phyloP scores from a whole-genome alignment of 352 stramenopile genomes.

The Globisporangium mamillatum region DNA sequence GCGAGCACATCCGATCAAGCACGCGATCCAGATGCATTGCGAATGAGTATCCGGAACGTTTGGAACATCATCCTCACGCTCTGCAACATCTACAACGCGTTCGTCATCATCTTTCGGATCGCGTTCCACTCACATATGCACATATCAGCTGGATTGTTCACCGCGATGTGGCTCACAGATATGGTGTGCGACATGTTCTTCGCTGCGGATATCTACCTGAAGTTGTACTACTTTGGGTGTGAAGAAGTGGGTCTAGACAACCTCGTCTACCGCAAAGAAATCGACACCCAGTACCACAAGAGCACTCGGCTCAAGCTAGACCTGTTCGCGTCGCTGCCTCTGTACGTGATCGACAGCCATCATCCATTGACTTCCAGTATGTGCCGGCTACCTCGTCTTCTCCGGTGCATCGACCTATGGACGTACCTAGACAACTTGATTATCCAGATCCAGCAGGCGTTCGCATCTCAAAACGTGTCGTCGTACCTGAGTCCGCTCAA shows the following conservation, averaged over 20 bases:
- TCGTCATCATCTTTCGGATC: constrained; percentile 67
- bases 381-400: constrained; percentile 51
- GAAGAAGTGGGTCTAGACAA: constrained; percentile 44
- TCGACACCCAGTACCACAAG: constrained; percentile 36
- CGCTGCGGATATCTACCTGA: constrained; percentile 58
- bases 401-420: constrained; percentile 54
- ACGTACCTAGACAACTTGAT: constrained; percentile 61
- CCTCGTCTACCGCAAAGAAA: constrained; percentile 32
- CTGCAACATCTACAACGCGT: constrained; percentile 69
- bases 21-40: constrained; percentile 18
- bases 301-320: constrained; percentile 47
- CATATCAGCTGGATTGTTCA: constrained; percentile 22
- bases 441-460: constrained; percentile 63
- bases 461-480: constrained; percentile 64
- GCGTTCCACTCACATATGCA: constrained; percentile 57
- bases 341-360: constrained; percentile 42
- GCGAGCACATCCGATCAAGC: neutral
- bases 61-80: constrained; percentile 55
- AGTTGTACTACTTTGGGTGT: constrained; percentile 61
- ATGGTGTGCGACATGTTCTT: constrained; percentile 54
- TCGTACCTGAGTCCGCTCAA: constrained; percentile 69
- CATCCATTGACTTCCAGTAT: constrained; percentile 25
- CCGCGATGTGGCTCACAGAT: constrained; percentile 36
- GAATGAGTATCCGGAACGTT: constrained; percentile 21
- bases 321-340: constrained; percentile 46